Evolutionary conservation across 257 asterid species (phyloP).

Genomic region (Solanum tarapatanum): DNA sequence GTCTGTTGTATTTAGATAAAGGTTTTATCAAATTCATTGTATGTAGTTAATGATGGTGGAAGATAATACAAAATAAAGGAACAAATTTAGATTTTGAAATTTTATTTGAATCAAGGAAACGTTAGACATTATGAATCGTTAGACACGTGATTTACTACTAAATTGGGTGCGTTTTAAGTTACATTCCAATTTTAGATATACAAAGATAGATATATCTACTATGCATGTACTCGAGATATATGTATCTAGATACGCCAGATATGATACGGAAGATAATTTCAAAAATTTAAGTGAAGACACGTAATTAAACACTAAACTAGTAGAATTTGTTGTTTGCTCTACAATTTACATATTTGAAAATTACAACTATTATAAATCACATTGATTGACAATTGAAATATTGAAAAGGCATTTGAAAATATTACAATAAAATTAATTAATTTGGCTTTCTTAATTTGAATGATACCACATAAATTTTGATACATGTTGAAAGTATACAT

Average conservation of each 20-base stretch:
- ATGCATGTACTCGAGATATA: fast-evolving
- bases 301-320: no score
- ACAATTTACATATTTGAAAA: not conserved
- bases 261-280: no score
- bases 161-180: not conserved
- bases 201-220: no score
- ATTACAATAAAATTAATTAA: not conserved
- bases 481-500: fast-evolving
- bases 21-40: no score
- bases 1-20: no score
- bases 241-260: not conserved
- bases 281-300: not conserved
- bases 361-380: fast-evolving
- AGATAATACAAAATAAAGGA: no score
- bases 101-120: no score
- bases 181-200: no score
- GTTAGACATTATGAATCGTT: no score
- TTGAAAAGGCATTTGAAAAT: not conserved
- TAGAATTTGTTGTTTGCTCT: not conserved
- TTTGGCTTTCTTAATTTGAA: not conserved
- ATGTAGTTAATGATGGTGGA: no score
- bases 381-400: not conserved
- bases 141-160: fast-evolving
- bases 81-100: no score
- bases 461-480: not conserved